These are phyloP conservation scores for Volvox reticuliferus DNA, from an alignment of 139 green algal genomes.

Conservation along the genomic window DNA sequence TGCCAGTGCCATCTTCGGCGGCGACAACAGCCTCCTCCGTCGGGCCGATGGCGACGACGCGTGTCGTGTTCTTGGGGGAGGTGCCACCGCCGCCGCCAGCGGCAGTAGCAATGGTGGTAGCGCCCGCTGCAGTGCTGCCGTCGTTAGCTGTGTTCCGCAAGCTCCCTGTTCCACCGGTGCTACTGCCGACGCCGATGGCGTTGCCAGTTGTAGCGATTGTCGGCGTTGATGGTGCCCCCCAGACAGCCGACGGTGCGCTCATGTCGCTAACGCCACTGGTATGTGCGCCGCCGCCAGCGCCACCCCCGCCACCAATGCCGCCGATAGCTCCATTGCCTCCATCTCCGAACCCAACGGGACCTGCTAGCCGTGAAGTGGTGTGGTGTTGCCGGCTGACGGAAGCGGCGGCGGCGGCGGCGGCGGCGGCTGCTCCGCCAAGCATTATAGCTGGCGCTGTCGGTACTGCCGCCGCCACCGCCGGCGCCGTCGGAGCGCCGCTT, in stretches of 20 bases:
- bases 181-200: not conserved
- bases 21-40: not conserved
- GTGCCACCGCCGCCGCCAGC: not conserved
- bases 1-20: not conserved
- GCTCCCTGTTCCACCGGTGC: not conserved
- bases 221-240: not conserved
- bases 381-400: no score
- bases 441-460: not conserved
- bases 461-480: not conserved
- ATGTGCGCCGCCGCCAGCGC: not conserved
- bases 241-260: not conserved
- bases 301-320: not conserved
- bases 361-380: no score
- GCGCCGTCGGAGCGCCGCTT: not conserved
- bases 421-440: not conserved
- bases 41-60: not conserved
- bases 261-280: not conserved
- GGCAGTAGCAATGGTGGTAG: not conserved
- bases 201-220: not conserved
- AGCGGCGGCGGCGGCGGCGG: no score
- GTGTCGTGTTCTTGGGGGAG: not conserved
- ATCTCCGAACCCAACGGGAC: no score
- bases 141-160: not conserved
- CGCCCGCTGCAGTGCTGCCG: not conserved
- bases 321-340: not conserved